Base-by-base conservation (phyloP, 371 early-diverging fungal genomes). In the Mortierella sp. region DNA sequence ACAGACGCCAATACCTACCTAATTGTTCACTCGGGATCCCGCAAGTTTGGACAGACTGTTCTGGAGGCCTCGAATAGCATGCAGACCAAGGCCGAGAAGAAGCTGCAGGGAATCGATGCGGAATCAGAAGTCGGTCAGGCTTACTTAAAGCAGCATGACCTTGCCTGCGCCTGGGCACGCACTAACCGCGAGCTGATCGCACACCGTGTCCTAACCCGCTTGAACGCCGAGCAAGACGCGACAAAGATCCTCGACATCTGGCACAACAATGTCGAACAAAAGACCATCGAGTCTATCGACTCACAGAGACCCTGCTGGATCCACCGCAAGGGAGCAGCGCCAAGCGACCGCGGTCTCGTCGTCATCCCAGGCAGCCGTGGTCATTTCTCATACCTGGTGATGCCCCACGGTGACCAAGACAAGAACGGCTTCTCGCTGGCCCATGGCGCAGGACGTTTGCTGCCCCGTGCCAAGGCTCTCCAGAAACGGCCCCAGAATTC, bases 321-420 rank as follows among this genome's bases (percentile, higher is more conserved):
- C 75, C 92, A 92, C 70, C 89, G 92, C 11, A 92, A 92, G 74
- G 92, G 92, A 18, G 92, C 92, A 5, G 92, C 92, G 6, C 92
- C 92, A 6, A 84, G 83, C 48, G 89, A 90, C 43, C 82, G 83
- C n/a, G 90, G 91, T 3, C 55, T 89, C 35, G 88, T 91, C n/a
- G 90, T 91, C 14, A 91, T 92, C 54, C 92, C 92, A 1, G 92
- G 92, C 12, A 88, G 89, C 10, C 86, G 92, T 32, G 92, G 92
- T 24, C 86, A 89, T 35, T 88, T 84, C 71, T 88, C 89, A 4
- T 92, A 90, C 71, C 71, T 92, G 44, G 91, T 92, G 29, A 77
- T 79, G 76, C 91, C 92, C n/a, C 35, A 78, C 5, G 90, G 81
- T 12, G 78, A 81, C 29, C 84, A 83, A 60, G 77, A 83, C 27